Evolutionary conservation across 2,329 filamentous ascomycete genomes (phyloP), one percentile per base, ranked within the genome.

Genomic region (Mariannaea elegans): DNA sequence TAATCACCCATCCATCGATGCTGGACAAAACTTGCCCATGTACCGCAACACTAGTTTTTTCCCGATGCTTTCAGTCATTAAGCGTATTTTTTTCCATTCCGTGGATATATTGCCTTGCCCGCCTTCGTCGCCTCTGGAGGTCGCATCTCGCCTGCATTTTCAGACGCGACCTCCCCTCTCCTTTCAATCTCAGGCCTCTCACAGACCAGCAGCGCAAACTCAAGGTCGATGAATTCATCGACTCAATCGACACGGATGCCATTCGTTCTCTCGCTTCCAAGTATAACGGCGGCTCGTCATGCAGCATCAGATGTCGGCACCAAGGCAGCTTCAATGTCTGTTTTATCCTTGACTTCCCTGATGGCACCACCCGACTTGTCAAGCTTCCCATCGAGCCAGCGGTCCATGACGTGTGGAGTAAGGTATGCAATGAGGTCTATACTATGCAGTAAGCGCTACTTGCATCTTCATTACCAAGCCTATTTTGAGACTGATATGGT

Each of bases 301-400:
- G 32, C 23, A 41, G 21, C 32, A 41, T 51, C 32, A 51, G 34
- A 51, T 24, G 16, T 21, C 47, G 32, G 16, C 34, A 18, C 12
- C 19, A 51, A 24, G 47, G 47, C 47, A 51, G 47, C 47, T 51
- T 51, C 32, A 51, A 51, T 41, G 47, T 51, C 16, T 51, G 47
- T 29, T 51, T 51, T 14, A 41, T 51, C 31, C 19, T 51, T 51
- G 47, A 41, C 47, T 51, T 51, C 29, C 19, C 23, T 38, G 49
- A 31, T 31, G 27, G 27, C 29, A 34, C 29, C 13, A 49, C 46
- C 14, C 16, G 46, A n/a, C 46, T 49, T 38, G 29, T 49, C n/a
- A 36, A 16, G 46, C 46, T 49, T 49, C 46, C 46, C 46, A 49
- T 49, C 27, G 46, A 49, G 21, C 46, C 46, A 38, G 46, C 21